Conservation (phyloP, 2,329 filamentous ascomycete species). For the Aspergillus transmontanensis region DNA sequence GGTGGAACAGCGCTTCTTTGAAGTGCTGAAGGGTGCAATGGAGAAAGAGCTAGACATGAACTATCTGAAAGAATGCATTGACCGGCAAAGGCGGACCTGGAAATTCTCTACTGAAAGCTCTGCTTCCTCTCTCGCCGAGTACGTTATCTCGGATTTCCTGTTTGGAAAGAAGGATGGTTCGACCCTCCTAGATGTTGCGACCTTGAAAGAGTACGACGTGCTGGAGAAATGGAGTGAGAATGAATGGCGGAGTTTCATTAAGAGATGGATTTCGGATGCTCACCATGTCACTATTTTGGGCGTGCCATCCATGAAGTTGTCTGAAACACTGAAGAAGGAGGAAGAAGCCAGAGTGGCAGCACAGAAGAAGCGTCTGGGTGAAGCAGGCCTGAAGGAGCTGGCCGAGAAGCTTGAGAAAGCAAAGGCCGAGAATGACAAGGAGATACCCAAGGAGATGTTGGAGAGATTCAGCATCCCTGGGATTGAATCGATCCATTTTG, state of each 20-base stretch:
- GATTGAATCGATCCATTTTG: conserved; percentile 92
- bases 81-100: conserved; percentile 76
- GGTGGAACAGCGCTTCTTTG: conserved; percentile 83
- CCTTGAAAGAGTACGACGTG: conserved; percentile 60
- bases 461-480: conserved; percentile 79
- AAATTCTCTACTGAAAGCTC: conserved; percentile 83
- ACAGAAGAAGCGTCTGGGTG: conserved; percentile 76
- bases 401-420: conserved; percentile 76
- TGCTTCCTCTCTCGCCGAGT: conserved; percentile 77
- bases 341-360: conserved; percentile 78
- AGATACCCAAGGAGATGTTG: conserved; percentile 81
- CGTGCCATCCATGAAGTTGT: conserved; percentile 77
- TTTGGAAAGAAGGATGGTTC: conserved; percentile 86
- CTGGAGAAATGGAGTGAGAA: conserved; percentile 79
- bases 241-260: conserved; percentile 81
- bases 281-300: conserved; percentile 86
- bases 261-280: conserved; percentile 81
- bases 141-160: conserved; percentile 88
- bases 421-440: conserved; percentile 83
- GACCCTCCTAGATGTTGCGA: conserved; percentile 63
- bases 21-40: conserved; percentile 79
- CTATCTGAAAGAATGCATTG: conserved; percentile 86
- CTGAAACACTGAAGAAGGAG: conserved; percentile 77
- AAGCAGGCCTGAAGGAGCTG: conserved; percentile 77
- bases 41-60: conserved; percentile 79